These are phyloP conservation scores for Hypoxylon sp. DNA, from an alignment of 2,329 filamentous ascomycete genomes.

Conservation along the genomic window DNA sequence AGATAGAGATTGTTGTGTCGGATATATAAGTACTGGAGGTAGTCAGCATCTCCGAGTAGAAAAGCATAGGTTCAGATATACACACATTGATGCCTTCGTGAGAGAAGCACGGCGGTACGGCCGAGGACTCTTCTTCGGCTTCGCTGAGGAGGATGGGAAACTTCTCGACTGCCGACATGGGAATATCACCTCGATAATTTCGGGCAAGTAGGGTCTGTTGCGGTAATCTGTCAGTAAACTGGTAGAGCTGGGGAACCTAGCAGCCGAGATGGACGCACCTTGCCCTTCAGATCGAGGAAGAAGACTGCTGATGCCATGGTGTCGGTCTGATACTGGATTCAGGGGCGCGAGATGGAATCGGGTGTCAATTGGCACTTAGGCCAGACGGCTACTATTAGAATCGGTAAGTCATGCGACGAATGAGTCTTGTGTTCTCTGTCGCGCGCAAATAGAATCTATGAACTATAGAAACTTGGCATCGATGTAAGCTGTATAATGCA, in stretches of 20 bases:
- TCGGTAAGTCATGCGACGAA: conserved; percentile 43
- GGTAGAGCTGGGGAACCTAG: neutral
- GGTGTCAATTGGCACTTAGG: conserved; percentile 54
- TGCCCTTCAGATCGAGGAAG: conserved; percentile 99
- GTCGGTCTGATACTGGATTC: conserved; percentile 49
- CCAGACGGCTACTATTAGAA: conserved; percentile 43
- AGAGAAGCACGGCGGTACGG: conserved; percentile 97
- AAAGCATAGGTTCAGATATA: conserved; percentile 45
- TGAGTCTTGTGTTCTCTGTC: conserved; percentile 25
- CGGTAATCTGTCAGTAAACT: conserved; percentile 15
- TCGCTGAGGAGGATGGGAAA: conserved; percentile 96
- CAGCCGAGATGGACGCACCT: conserved; percentile 70
- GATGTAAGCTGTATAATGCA: conserved; percentile 25
- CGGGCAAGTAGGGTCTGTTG: conserved; percentile 93
- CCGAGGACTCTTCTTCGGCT: conserved; percentile 98
- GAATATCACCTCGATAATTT: conserved; percentile 98
- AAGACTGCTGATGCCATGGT: conserved; percentile 97
- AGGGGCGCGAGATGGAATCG: conserved; percentile 48
- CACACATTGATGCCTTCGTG: conserved; percentile 97
- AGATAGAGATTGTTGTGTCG: conserved; percentile 99
- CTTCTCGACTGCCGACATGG: conserved; percentile 99
- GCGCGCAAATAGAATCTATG: conserved; percentile 20
- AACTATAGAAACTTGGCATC: conserved; percentile 29
- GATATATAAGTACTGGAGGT: conserved; percentile 93
- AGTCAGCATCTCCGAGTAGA: conserved; percentile 29